phyloP scores from a whole-genome alignment of 106 monocot species.

The Dendrobium nobile region DNA sequence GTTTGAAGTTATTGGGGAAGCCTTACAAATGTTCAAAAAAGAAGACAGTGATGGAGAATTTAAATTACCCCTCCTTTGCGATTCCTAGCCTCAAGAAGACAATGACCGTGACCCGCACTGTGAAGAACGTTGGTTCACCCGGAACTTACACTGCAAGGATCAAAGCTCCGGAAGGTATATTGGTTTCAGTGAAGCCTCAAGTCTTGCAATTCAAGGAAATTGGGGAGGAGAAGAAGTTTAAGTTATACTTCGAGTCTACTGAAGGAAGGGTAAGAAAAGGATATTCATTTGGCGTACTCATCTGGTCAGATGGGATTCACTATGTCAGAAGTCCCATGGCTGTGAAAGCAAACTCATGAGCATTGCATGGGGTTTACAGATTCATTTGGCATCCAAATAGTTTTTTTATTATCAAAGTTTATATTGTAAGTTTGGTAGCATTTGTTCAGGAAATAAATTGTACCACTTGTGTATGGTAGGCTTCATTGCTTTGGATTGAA shows the following conservation, averaged over 20 bases:
- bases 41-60: conserved; percentile 27
- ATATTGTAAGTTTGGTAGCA: too few relatives aligned
- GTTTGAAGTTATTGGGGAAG: neutral
- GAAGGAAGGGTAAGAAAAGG: neutral
- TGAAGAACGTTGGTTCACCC: conserved; percentile 47
- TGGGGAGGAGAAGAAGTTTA: conserved; percentile 57
- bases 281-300: conserved; percentile 41
- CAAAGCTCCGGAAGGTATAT: conserved; percentile 33
- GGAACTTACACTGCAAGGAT: conserved; percentile 36
- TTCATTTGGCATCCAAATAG: too few relatives aligned
- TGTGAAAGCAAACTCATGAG: conserved; percentile 22
- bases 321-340: conserved; percentile 62
- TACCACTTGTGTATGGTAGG: too few relatives aligned
- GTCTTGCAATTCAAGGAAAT: conserved; percentile 22
- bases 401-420: too few relatives aligned
- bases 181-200: conserved; percentile 35
- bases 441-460: too few relatives aligned
- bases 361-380: too few relatives aligned
- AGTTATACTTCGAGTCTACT: conserved; percentile 1
- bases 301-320: conserved; percentile 65
- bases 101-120: conserved; percentile 33
- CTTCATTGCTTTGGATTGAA: too few relatives aligned
- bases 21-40: conserved; percentile 30
- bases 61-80: conserved; percentile 76
- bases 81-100: conserved; percentile 23